Percentiles rank a stretch among this genome's conserved stretches.
These are phyloP conservation scores for Malassezia vespertilionis DNA, from an alignment of 1,284 basidiomycete species.

Conservation along the genomic window DNA sequence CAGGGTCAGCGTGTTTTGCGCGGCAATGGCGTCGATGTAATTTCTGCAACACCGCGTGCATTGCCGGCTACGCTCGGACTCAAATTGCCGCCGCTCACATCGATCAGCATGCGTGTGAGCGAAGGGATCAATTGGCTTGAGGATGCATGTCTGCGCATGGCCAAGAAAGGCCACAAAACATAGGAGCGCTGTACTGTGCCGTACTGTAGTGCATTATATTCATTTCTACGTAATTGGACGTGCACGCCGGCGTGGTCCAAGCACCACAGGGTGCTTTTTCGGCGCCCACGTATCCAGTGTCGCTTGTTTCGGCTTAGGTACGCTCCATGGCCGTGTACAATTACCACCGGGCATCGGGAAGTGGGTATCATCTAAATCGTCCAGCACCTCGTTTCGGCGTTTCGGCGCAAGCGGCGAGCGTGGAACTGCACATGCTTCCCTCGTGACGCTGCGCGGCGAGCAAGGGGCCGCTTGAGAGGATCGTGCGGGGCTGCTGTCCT, in stretches of 20 bases:
- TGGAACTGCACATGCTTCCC: neutral
- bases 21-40: slow-evolving; percentile 64
- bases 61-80: slow-evolving; percentile 28
- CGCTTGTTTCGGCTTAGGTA: no score
- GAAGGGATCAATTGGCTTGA: slow-evolving; percentile 18
- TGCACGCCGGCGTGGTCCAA: slow-evolving; percentile 11
- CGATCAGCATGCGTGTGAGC: slow-evolving; percentile 3
- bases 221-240: neutral
- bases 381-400: neutral
- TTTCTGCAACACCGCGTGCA: slow-evolving; percentile 53
- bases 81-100: slow-evolving; percentile 1
- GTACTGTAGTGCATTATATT: no score
- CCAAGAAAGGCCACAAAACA: slow-evolving; percentile 19
- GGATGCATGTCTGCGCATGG: slow-evolving; percentile 31
- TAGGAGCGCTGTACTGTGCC: neutral
- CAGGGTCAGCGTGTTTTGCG: slow-evolving; percentile 69
- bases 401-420: neutral
- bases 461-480: no score
- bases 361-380: slow-evolving; percentile 5
- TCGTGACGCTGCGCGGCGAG: neutral
- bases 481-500: no score
- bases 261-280: slow-evolving; percentile 9
- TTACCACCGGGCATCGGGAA: slow-evolving; percentile 16
- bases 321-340: no score
- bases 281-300: neutral